A percentile compares a stretch with the other conserved stretches of the same genome.
These are phyloP conservation scores for Pichia sp. DNA, from an alignment of 1,139 yeast genomes.

Conservation along the genomic window DNA sequence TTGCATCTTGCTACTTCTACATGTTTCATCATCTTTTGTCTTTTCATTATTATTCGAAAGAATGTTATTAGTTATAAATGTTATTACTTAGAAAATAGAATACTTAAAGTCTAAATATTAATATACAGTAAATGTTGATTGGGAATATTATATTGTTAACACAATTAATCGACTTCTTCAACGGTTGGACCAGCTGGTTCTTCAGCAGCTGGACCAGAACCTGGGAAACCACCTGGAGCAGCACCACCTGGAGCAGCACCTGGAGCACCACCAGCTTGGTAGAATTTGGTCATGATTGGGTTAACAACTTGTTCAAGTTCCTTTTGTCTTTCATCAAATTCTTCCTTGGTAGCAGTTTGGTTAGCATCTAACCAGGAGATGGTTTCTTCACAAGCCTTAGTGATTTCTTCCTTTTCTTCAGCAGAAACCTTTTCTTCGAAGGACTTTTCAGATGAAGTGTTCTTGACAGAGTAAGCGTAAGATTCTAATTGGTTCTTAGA, in stretches of 20 bases:
- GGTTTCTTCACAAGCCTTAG: constrained; percentile 42
- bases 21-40: too few species aligned
- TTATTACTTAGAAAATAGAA: background rate
- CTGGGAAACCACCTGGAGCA: constrained; percentile 45
- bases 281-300: constrained; percentile 62
- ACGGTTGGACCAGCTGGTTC: constrained; percentile 57
- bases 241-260: constrained; percentile 44
- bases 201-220: constrained; percentile 37
- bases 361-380: constrained; percentile 46
- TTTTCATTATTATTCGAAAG: too few species aligned
- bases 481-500: constrained; percentile 98
- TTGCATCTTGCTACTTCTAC: too few species aligned
- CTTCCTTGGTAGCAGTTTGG: constrained; percentile 49
- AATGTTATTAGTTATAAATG: too few species aligned
- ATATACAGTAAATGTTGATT: background rate
- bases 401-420: constrained; percentile 41
- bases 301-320: constrained; percentile 62
- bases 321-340: constrained; percentile 57
- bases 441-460: constrained; percentile 72
- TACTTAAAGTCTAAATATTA: background rate
- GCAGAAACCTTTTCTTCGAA: constrained; percentile 45
- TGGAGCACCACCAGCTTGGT: constrained; percentile 53
- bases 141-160: constrained; percentile 1
- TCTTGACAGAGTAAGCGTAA: constrained; percentile 94
- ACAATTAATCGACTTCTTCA: constrained; percentile 60